A percentile compares a stretch with the other conserved stretches of the same genome.
phyloP scores from a whole-genome alignment of 2,329 filamentous ascomycete species.

The Pseudogymnoascus sp. region DNA sequence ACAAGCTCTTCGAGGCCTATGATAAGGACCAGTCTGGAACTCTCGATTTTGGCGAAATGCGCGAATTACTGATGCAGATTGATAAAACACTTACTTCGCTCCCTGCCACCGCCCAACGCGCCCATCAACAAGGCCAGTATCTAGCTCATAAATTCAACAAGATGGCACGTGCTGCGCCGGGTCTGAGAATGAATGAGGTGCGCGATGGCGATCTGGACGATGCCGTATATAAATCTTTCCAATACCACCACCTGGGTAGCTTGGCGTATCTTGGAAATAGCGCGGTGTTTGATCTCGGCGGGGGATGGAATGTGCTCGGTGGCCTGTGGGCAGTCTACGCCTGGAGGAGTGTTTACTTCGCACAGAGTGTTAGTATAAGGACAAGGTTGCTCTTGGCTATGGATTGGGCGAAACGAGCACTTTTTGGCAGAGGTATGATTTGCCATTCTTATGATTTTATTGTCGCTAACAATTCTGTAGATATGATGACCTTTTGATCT shows the following conservation, averaged over 20 bases:
- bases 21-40: constrained; percentile 91
- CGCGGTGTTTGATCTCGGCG: constrained; percentile 82
- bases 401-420: constrained; percentile 95
- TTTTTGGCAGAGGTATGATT: constrained; percentile 79
- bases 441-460: background rate
- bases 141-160: constrained; percentile 92
- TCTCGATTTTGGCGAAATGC: constrained; percentile 85
- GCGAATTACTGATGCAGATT: constrained; percentile 82
- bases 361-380: constrained; percentile 88
- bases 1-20: constrained; percentile 84
- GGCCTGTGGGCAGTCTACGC: constrained; percentile 90
- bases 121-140: constrained; percentile 91
- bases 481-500: constrained; percentile 5
- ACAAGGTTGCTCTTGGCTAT: constrained; percentile 85
- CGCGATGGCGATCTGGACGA: constrained; percentile 86
- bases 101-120: constrained; percentile 90
- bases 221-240: constrained; percentile 86
- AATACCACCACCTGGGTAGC: constrained; percentile 85
- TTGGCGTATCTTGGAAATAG: constrained; percentile 95
- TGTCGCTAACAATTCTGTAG: background rate
- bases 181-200: constrained; percentile 70
- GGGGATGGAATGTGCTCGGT: constrained; percentile 69
- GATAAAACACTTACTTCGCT: constrained; percentile 91
- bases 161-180: constrained; percentile 68
- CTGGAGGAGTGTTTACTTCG: constrained; percentile 95